Conservation (phyloP, 2,329 filamentous ascomycete species). For the Epichloe baconii region DNA sequence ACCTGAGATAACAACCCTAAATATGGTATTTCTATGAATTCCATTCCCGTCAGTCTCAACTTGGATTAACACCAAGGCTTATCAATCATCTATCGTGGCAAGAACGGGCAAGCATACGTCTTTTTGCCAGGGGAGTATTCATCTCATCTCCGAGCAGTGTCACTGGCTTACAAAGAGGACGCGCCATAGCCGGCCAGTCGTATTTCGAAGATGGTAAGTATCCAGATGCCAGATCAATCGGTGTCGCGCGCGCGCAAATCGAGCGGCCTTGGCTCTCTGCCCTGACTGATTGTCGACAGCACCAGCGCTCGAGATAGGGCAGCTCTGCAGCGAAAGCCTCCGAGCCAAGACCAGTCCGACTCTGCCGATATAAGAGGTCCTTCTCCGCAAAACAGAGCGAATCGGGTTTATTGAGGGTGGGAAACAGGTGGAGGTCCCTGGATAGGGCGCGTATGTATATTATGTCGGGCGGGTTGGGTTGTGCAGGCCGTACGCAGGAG, state of each 20-base stretch:
- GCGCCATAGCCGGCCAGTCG: slow-evolving; percentile 2
- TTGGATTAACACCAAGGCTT: background rate
- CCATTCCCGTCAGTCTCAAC: background rate
- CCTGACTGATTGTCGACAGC: background rate
- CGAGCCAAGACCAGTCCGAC: background rate
- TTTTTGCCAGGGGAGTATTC: background rate
- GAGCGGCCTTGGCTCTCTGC: background rate
- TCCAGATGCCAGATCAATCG: background rate
- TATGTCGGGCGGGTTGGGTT: background rate
- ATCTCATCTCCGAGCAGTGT: background rate
- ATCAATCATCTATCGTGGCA: too few relatives aligned
- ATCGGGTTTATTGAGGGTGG: background rate
- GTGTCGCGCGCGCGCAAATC: background rate
- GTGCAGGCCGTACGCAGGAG: background rate
- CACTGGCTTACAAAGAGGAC: slow-evolving; percentile 2
- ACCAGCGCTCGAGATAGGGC: background rate
- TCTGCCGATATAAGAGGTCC: background rate
- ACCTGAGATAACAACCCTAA: background rate
- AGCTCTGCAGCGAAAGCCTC: background rate
- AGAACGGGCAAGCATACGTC: background rate
- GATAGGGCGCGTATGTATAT: background rate
- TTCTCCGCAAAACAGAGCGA: background rate
- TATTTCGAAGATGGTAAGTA: background rate
- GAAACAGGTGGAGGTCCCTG: background rate
- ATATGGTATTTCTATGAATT: slow-evolving; percentile 1